Evolutionary conservation across 768 basidiomycete species (phyloP), one percentile per base, ranked within the genome.

Genomic region (Xerocomus potaroensis): DNA sequence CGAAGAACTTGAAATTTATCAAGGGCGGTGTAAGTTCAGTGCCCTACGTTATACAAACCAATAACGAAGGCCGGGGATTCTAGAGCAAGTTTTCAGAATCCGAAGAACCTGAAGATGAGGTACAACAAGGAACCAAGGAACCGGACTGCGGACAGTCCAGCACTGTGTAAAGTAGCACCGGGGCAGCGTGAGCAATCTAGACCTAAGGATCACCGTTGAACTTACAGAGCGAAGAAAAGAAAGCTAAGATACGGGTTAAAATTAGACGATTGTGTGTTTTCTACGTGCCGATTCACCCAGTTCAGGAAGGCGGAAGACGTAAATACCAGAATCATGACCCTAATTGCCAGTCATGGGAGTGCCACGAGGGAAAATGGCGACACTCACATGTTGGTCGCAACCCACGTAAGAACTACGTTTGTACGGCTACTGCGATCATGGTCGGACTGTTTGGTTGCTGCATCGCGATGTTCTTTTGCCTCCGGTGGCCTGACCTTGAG

Each of bases 221-320:
- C 75, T 60, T 51, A 75, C 75, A 82, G 72, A 9, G 75, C 71
- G 53, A 69, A 81, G 75, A 94, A 93, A 45, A 93, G 75, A 72
- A 90, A 85, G 23, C 78, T 80, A 40, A 90, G 76, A 66, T 93
- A 94, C n/a, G 91, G 90, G 60, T 94, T 94, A 72, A 93, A 92
- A 19, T 74, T 73, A 12, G 78, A 70, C 47, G 75, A 72, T 4
- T 70, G 69, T 1, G 68, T 64, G n/a, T 60, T 65, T 38, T 74
- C 63, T 41, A 90, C 71, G 54, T 86, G 79, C 24, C 68, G 45
- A 21, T 75, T 67, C 26, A 88, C 81, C 84, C 87, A 93, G 15
- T 79, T 72, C 32, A 77, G 74, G 69, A 94, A 94, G 7, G 79
- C 84, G 5, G 71, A 73, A 8, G 86, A 89, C 8, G 87, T 91